Percentiles rank a stretch among this genome's conserved stretches.
Conservation (phyloP, 139 green algal species). For the Chlamydomonas eustigma region DNA sequence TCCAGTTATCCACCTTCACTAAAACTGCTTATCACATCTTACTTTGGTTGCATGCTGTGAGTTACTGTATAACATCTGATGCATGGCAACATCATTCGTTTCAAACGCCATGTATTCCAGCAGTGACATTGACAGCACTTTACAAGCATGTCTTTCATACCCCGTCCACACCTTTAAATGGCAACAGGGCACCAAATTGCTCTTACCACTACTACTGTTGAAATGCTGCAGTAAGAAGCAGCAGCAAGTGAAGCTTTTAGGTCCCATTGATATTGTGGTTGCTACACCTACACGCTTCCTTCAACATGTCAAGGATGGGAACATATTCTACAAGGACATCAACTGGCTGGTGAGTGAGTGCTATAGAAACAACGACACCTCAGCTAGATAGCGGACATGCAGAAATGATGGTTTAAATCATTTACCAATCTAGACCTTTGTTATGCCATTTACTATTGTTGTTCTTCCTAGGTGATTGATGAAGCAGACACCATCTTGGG, state of each 20-base stretch:
- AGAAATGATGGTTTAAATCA: background rate
- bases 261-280: slow-evolving; percentile 83
- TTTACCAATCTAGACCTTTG: background rate
- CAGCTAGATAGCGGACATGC: background rate
- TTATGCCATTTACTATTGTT: background rate
- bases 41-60: too few species aligned
- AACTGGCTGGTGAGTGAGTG: slow-evolving; percentile 19
- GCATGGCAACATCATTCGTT: too few species aligned
- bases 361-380: background rate
- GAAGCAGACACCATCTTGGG: slow-evolving; percentile 98
- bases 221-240: slow-evolving; percentile 7
- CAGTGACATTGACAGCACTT: too few species aligned
- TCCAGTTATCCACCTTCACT: too few species aligned
- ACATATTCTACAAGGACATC: slow-evolving; percentile 61
- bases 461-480: slow-evolving; percentile 76
- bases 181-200: too few species aligned
- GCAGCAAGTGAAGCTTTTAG: background rate
- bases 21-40: too few species aligned
- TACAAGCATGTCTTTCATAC: too few species aligned
- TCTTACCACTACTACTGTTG: too few species aligned
- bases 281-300: slow-evolving; percentile 79
- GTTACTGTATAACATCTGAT: too few species aligned
- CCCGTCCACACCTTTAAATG: too few species aligned
- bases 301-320: slow-evolving; percentile 72
- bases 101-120: too few species aligned